Evolutionary conservation across 805 yeast species (phyloP).

Genomic region (Saturnispora besseyi): DNA sequence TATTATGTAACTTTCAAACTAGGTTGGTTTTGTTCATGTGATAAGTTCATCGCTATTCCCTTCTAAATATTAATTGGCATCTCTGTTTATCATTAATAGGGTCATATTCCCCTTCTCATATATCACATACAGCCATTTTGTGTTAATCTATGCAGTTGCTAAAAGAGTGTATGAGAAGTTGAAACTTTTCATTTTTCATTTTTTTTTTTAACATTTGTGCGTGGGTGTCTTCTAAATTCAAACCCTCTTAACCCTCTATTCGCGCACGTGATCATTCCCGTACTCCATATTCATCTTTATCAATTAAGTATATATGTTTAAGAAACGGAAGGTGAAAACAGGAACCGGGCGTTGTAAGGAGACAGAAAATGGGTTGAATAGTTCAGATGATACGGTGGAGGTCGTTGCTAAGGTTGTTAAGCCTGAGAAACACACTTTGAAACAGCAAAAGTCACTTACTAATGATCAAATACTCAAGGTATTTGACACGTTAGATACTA

Average conservation of each 20-base stretch:
- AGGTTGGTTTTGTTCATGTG: too few relatives aligned
- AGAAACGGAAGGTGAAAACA: slow-evolving; percentile 26
- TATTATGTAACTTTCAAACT: too few relatives aligned
- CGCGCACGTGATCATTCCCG: not conserved
- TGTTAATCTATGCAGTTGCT: slow-evolving; percentile 3
- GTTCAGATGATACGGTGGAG: too few relatives aligned
- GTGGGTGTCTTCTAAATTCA: not conserved
- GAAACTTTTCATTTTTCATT: not conserved
- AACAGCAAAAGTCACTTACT: not conserved
- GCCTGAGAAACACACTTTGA: not conserved
- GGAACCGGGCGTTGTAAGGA: not conserved
- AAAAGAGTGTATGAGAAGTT: not conserved
- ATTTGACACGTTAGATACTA: not conserved
- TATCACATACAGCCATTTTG: slow-evolving; percentile 18
- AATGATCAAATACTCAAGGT: not conserved
- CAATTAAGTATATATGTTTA: slow-evolving; percentile 27
- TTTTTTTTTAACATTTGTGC: not conserved
- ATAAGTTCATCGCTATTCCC: too few relatives aligned
- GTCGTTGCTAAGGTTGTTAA: not conserved
- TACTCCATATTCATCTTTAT: not conserved
- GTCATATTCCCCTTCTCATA: not conserved
- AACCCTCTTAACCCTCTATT: not conserved
- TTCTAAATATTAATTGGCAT: too few relatives aligned
- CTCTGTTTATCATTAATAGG: not conserved
- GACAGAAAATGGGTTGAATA: not conserved